These are phyloP conservation scores for Leishmania gerbilli DNA, from an alignment of 208 protist genomes.

Conservation along the genomic window DNA sequence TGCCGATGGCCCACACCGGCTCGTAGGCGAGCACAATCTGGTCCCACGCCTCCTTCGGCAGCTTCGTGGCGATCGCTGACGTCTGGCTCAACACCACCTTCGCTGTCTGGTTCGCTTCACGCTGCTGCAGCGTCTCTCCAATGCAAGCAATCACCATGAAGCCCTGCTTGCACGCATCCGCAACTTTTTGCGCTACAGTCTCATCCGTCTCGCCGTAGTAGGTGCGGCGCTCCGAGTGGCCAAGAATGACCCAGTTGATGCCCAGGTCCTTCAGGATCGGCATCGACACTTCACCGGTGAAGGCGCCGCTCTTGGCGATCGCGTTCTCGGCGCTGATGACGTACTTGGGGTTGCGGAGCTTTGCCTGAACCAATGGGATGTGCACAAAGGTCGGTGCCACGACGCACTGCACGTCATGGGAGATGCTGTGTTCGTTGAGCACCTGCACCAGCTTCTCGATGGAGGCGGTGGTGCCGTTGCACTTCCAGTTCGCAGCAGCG, in stretches of 20 bases:
- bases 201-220: conserved; percentile 95
- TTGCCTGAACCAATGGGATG: conserved; percentile 70
- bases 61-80: conserved; percentile 70
- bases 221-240: conserved; percentile 97
- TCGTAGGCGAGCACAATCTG: conserved; percentile 98
- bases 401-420: conserved; percentile 88
- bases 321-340: conserved; percentile 86
- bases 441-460: conserved; percentile 70
- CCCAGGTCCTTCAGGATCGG: conserved; percentile 95
- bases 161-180: conserved; percentile 74
- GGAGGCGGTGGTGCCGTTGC: conserved; percentile 87
- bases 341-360: conserved; percentile 74
- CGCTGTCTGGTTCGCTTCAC: conserved; percentile 91
- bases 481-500: conserved; percentile 96
- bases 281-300: conserved; percentile 88
- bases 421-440: conserved; percentile 72
- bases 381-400: conserved; percentile 86
- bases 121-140: conserved; percentile 96
- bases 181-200: conserved; percentile 94
- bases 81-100: conserved; percentile 93
- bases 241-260: conserved; percentile 95
- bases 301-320: conserved; percentile 87
- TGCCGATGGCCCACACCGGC: conserved; percentile 99
- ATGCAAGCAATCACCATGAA: conserved; percentile 97
- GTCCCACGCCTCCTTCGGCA: conserved; percentile 85